These are phyloP conservation scores for Cymbopogon citratus DNA, from an alignment of 176 grass and related monocot genomes.

Conservation along the genomic window DNA sequence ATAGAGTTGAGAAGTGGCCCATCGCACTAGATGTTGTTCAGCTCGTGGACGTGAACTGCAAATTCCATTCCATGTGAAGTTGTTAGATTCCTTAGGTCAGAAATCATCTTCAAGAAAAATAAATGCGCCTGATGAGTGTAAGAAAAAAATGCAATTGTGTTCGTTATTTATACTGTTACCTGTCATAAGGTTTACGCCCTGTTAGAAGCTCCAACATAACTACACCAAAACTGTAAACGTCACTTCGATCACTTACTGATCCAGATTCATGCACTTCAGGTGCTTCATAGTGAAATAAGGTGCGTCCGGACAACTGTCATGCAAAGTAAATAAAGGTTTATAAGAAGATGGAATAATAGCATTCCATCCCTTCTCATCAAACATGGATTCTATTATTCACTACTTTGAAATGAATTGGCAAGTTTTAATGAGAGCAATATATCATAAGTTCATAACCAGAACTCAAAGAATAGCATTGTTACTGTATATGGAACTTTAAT, in stretches of 20 bases:
- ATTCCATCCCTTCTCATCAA: not conserved
- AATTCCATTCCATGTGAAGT: conserved; percentile 15
- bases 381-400: not conserved
- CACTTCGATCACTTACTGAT: conserved; percentile 69
- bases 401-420: not conserved
- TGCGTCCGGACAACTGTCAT: conserved; percentile 58
- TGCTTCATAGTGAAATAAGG: conserved; percentile 82
- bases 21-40: conserved; percentile 92
- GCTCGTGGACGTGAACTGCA: conserved; percentile 68
- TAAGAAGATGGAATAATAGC: conserved; percentile 5
- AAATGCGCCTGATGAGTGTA: not conserved
- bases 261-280: conserved; percentile 85
- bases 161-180: conserved; percentile 34
- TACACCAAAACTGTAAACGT: conserved; percentile 93
- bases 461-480: not conserved
- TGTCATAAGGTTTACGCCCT: conserved; percentile 84
- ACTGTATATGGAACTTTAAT: not conserved
- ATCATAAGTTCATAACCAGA: not conserved
- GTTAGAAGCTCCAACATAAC: conserved; percentile 98
- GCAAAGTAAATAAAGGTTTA: conserved; percentile 18
- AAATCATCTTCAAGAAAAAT: conserved; percentile 22
- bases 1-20: conserved; percentile 80
- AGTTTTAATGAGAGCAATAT: not conserved
- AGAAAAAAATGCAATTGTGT: not conserved
- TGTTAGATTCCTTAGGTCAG: not conserved